Evolutionary conservation across 306 rosid genomes (phyloP), one percentile per base, ranked within the genome.

Genomic region (Cotoneaster glaucophyllus): DNA sequence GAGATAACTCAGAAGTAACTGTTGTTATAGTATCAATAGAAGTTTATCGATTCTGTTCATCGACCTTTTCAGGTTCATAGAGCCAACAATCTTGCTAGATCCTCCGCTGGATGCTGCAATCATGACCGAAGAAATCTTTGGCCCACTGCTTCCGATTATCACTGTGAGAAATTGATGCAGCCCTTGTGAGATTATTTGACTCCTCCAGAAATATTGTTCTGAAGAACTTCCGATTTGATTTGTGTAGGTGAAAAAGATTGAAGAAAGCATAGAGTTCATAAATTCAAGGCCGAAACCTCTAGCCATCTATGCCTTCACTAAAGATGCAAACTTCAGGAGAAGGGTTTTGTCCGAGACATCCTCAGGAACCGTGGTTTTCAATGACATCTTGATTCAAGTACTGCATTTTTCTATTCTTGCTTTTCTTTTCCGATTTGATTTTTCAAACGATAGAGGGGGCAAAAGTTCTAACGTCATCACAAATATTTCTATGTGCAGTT

Each of bases 101-200:
- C 98, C 98, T 79, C 98, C 98, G 11, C 82, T 90, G 52, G 85
- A 89, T 11, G 78, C 96, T 29, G 82, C 69, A 68, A 80, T 95
- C 75, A 90, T 92, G 97, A 83, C 74, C 13, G 98, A 92, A 84
- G 98, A 95, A 82, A 92, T 95, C 21, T 95, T 95, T 70, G 98
- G 98, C 2, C 97, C 97, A 1, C 28, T 95, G 70, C 94, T 95
- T 70, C 98, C 98, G 12, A 80, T 95, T 61, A 92, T 95, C 88
- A 92, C 96, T 17, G 98, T 95, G 82, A 92, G 90, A 78, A 79
- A 48, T 50, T 50, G 54, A 50, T 61, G 56, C 41, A 71, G 29
- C 67, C 19, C 22, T 41, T 52, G 61, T 67, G 19, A 56, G 34
- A 59, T 66, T 48, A 24, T 67, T 39, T 39, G 6, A 57, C 29